Evolutionary conservation across 495 filamentous ascomycete genomes (phyloP), one percentile per base, ranked within the genome.

Genomic region (Aspergillus taichungensis): DNA sequence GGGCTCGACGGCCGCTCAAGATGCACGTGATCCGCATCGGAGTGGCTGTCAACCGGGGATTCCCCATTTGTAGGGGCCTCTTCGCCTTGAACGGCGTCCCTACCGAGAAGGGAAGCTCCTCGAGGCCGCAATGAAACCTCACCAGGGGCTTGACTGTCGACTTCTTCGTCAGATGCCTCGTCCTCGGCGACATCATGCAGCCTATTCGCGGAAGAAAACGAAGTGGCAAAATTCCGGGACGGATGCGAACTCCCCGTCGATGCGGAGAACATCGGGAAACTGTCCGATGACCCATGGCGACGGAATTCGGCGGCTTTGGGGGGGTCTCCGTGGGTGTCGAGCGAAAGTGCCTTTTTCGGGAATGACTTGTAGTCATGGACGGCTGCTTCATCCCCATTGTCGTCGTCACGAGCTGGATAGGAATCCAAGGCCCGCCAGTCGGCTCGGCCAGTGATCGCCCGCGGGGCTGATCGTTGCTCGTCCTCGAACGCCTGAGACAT

Each of bases 231-330:
- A 30, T 71, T 76, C 43, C 66, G 71, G 4, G 66, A 62, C 30
- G 66, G 71, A 32, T 72, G 61, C 5, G 72, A 76, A 38, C 78
- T 80, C 12, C 81, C 77, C 9, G 80, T 79, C 2, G 86, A 89
- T 6, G 82, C 75, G n/a, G 83, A 88, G 59, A 94, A 88, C 69
- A 92, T 79, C 30, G 83, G 78, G 51, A 87, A 87, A 52, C 85
- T 89, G 48, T 91, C 88, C 14, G 81, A 76, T 2, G 88, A 94
- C 50, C 88, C 81, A 37, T 84, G 82, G 13, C 84, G 74, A 14
- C 73, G 55, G 13, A 80, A 73, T 0, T 65, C 56, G 13, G 68
- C 52, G 31, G 65, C 62, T 33, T 68, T 59, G 12, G 51, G 57
- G 6, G 63, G 40, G 13, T 64, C 52, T 27, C 61, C 48, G 24